Evolutionary conservation across 805 yeast species (phyloP), one percentile per base, ranked within the genome.

Genomic region (Wickerhamomyces queroliae): DNA sequence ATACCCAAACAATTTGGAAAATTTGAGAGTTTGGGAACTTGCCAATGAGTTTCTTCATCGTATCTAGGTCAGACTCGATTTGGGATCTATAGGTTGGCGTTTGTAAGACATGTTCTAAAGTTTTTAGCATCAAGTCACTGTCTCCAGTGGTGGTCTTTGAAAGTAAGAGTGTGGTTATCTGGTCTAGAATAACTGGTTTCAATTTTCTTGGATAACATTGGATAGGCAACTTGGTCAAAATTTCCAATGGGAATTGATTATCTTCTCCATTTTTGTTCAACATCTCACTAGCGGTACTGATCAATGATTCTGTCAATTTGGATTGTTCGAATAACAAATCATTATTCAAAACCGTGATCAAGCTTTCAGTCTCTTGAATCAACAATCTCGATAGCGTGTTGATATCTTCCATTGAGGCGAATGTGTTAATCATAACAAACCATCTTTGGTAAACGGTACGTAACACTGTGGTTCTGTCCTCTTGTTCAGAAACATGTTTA

Each of bases 71-170:
- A 1, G 60, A 53, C 53, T 82, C 90, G 11, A 81, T 46, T 1
- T 50, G 47, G 0, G 86, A 71, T 48, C 63, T 74, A 50, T 67
- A 74, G 0, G 83, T 72, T 7, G 86, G 84, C 9, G 70, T 64
- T 9, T 54, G 49, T 22, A 78, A 53, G 11, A 78, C 46, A 40
- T 69, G 71, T 3, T 45, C 21, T n/a, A 78, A 44, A 3, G 46
- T 40, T 24, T 55, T 44, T 13, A 56, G 20, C 1, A 38, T 22
- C 1, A 46, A 30, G 1, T 39, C 25, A 30, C 49, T 56, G 1
- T 15, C 8, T 3, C 33, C 23, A 4, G 29, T 28, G n/a, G n/a
- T n/a, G n/a, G n/a, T n/a, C n/a, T n/a, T n/a, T n/a, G n/a, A n/a
- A n/a, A n/a, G n/a, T n/a, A n/a, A n/a, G n/a, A n/a, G n/a, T n/a